Conservation (phyloP, 2,329 filamentous ascomycete species). For the Apiospora malaysiana region DNA sequence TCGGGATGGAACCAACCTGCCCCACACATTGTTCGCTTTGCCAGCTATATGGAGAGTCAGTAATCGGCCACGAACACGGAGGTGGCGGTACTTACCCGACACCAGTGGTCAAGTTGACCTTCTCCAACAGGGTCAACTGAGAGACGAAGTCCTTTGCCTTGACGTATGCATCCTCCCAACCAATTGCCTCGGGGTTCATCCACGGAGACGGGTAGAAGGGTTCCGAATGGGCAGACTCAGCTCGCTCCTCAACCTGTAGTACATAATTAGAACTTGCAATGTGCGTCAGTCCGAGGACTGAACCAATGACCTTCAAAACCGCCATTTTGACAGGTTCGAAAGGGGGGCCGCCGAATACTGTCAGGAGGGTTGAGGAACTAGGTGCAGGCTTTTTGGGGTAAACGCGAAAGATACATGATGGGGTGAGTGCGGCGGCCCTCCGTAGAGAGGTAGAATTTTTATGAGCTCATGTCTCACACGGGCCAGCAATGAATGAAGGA, state of each 20-base stretch:
- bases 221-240: constrained; percentile 35
- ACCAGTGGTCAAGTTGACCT: constrained; percentile 94
- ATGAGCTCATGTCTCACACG: constrained; percentile 4
- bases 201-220: constrained; percentile 82
- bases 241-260: constrained; percentile 31
- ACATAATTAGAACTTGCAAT: constrained; percentile 27
- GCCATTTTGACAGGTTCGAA: neutral
- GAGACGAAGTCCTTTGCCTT: constrained; percentile 82
- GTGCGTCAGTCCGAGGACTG: neutral
- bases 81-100: constrained; percentile 64
- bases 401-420: neutral
- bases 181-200: constrained; percentile 73
- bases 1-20: constrained; percentile 72
- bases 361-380: neutral
- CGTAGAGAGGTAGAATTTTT: neutral
- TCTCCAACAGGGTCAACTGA: constrained; percentile 82
- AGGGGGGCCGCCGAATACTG: neutral
- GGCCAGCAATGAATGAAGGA: neutral
- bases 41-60: constrained; percentile 55
- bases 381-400: neutral
- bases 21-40: constrained; percentile 77
- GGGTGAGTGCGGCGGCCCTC: neutral
- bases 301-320: neutral
- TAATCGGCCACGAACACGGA: neutral
- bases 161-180: constrained; percentile 77